A percentile compares a stretch with the other conserved stretches of the same genome.
phyloP scores from a whole-genome alignment of 139 green algal species.

The Asterochloris erici region DNA sequence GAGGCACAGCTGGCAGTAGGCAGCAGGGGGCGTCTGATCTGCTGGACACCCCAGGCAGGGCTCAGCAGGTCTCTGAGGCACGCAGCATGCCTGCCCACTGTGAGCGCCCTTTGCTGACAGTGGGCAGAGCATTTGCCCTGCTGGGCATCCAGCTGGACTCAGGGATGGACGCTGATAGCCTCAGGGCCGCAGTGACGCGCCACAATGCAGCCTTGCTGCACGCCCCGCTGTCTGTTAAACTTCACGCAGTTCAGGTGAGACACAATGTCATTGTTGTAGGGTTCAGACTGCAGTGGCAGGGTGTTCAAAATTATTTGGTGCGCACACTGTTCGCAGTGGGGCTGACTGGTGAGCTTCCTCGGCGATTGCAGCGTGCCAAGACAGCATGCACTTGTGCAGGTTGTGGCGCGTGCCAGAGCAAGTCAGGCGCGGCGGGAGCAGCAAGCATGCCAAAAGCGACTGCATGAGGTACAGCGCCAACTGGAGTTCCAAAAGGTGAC shows the following conservation, averaged over 20 bases:
- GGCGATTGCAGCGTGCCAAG: neutral
- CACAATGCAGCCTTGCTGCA: too few species aligned
- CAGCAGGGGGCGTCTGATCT: neutral
- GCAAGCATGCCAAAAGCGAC: conserved; percentile 9
- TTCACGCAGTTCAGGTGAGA: neutral
- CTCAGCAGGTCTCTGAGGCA: neutral
- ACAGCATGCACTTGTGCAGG: neutral
- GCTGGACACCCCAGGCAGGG: neutral
- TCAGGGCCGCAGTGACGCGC: too few species aligned
- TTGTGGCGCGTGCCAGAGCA: neutral
- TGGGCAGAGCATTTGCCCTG: conserved; percentile 1
- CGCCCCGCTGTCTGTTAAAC: neutral
- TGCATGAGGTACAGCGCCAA: conserved; percentile 7
- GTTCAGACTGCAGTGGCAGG: neutral
- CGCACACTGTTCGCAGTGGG: neutral
- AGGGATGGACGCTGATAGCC: too few species aligned
- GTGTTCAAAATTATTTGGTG: neutral
- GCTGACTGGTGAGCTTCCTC: neutral
- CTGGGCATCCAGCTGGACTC: neutral
- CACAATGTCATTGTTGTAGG: neutral
- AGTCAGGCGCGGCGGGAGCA: neutral
- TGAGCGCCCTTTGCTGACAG: neutral
- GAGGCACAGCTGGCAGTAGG: too few species aligned
- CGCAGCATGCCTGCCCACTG: neutral
- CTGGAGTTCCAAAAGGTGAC: conserved; percentile 2